Evolutionary conservation across 2,329 filamentous ascomycete species (phyloP), one percentile per base, ranked within the genome.

Genomic region (Trichoderma lentiforme): DNA sequence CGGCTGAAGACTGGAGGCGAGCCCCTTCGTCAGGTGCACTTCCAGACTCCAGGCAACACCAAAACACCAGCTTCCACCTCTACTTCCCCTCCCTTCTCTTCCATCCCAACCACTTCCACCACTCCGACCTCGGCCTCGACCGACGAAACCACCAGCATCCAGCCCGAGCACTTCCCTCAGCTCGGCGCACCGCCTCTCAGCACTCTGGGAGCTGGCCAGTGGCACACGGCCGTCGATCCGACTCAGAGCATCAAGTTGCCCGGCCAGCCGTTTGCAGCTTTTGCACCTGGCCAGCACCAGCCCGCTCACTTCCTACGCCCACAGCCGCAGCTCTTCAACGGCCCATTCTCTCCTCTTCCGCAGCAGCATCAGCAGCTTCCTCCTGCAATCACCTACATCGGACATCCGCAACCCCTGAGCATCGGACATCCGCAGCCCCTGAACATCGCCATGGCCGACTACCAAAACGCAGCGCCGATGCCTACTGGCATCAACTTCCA

Each of bases 401-500:
- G 76, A 43, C 56, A 76, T 28, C 73, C 74, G 65, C 71, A 73
- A 53, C 68, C 75, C 70, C 70, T 51, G 43, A 63, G 51, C 70
- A 72, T 56, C 67, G 73, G 76, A 43, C 56, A 76, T 28, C 73
- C 74, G 65, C 71, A 73, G 53, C 68, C 75, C 70, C 70, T 51
- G 43, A 63, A 53, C 70, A 72, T 56, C 67, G 73, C 75, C 73
- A 83, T 82, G 82, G 81, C 80, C 68, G 81, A 82, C 72, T 86
- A 86, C 75, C 80, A 81, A 73, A 83, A 84, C 74, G 74, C 80
- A n/a, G 77, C 75, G n/a, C 84, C 82, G 74, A 81, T 83, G 56
- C 78, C 81, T 34, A 77, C 76, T 62, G 85, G 85, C 69, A 77
- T 86, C 64, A 85, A 87, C 77, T 90, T 87, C 76, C 86, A 90